Evolutionary conservation across 106 monocot genomes (phyloP), one percentile per base, ranked within the genome.

Genomic region (Dendrobium nobile): DNA sequence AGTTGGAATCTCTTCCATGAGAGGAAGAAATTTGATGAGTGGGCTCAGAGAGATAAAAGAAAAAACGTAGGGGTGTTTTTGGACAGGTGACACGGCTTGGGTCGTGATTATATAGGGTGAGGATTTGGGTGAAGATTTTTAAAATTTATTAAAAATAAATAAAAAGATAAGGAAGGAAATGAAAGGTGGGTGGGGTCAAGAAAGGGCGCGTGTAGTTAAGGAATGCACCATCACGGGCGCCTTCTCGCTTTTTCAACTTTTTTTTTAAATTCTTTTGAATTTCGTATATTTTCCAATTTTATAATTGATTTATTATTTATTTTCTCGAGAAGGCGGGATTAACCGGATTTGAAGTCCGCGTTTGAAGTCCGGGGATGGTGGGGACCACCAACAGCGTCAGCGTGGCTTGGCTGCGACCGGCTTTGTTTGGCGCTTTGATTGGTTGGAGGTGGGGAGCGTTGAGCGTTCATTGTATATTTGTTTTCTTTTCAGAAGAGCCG

Each of bases 311-410:
- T 61, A 61, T 2, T 70, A 70, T 70, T 70, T 33, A 70, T 31
- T 31, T 70, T 27, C 11, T 70, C 22, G 70, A 70, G 43, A 28
- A 22, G 74, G 20, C 20, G 79, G 73, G 54, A 44, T 79, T 84
- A 79, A 79, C 54, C 75, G 40, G 65, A 75, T 79, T 84, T 75
- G 47, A 79, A 75, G 43, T 79, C 79, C 79, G 75, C 74, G 15
- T 79, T 84, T 79, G 84, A 55, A 58, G 79, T 79, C 82, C 82
- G 82, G 65, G 59, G 18, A 43, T 18, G 17, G 76, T 27, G 76
- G 76, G 54, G 48, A 65, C 82, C 67, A 47, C 72, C 79, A 67
- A 65, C 79, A 54, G 43, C 79, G 79, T 79, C 84, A 84, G 83
- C 83, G 78, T 27, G 17, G 59, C 59, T n/a, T 28, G 74, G 54